phyloP scores from a whole-genome alignment of 2,329 filamentous ascomycete genomes.

The Pseudopyricularia javanii region DNA sequence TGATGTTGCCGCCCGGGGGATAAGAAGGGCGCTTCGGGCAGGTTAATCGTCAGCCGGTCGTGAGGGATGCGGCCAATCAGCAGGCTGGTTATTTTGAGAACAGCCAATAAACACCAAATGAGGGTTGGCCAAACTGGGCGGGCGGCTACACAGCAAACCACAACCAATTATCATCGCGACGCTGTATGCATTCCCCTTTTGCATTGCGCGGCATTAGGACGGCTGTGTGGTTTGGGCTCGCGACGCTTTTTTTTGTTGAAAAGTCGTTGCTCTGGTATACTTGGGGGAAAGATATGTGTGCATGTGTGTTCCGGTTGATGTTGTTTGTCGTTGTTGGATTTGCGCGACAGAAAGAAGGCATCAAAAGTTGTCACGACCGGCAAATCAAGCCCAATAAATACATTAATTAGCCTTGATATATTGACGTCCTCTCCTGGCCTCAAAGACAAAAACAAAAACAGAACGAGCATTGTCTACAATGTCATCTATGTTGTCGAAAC shows the following conservation, averaged over 20 bases:
- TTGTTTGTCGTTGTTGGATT: too few relatives aligned
- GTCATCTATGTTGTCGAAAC: background rate
- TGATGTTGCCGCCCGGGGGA: background rate
- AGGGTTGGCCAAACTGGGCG: background rate
- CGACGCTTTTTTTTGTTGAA: background rate
- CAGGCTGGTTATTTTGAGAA: background rate
- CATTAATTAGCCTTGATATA: background rate
- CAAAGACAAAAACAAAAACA: background rate
- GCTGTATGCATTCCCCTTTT: background rate
- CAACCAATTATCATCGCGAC: background rate
- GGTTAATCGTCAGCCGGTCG: background rate
- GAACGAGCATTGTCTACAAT: background rate
- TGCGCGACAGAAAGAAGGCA: too few relatives aligned
- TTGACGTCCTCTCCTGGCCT: background rate
- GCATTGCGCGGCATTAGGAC: background rate
- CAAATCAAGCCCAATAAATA: background rate
- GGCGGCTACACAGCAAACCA: background rate
- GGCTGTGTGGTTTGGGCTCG: background rate
- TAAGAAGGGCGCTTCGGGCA: background rate
- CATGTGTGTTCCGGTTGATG: too few relatives aligned
- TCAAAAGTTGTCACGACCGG: too few relatives aligned
- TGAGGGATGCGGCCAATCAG: background rate
- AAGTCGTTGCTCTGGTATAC: too few relatives aligned
- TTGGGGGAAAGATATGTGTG: too few relatives aligned
- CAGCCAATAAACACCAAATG: background rate